Base-by-base conservation (phyloP, 495 filamentous ascomycete species). In the Podospora australis region DNA sequence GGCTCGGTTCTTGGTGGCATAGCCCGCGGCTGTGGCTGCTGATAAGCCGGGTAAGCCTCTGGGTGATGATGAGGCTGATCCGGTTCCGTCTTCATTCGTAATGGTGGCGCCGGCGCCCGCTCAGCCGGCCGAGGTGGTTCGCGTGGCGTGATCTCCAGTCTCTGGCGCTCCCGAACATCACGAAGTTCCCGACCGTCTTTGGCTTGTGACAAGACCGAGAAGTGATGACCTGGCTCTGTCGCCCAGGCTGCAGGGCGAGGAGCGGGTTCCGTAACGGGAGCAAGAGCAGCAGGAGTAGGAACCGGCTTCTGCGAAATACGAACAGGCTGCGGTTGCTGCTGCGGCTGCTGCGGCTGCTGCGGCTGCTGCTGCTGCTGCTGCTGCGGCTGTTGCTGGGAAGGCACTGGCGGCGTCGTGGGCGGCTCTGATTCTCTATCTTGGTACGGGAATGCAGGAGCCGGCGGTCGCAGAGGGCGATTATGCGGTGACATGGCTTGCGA, bases 81-180 rank as follows among this genome's bases (percentile, higher is more conserved):
- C 1, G 63, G 68, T 45, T 75, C 72, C 48, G 72, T 70, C 54
- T 73, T 73, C 32, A 71, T 64, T 14, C 66, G 67, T 39, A 67
- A 38, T 16, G 57, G 62, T 30, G 55, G 46, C 14, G 52, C 52
- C 41, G 55, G 46, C 14, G 52, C 52, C 41, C 60, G 55, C 44
- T 65, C 56, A 3, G 49, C 49, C 10, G 56, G 62, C 32, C 56
- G 51, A 34, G 56, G 50, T n/a, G 68, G 59, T 29, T 68, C 61
- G 39, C 60, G 56, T 26, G 46, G 59, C 47, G 28, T 47, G 25
- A 52, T 49, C 25, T 58, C 62, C 49, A 50, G 49, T 49, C 49
- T 55, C 14, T 57, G 55, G 4, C 68, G 64, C 20, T 65, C 49
- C 3, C 65, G 59, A 10, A 52, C 52, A 51, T 60, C 36, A 38